Base-by-base conservation (phyloP, 2,329 filamentous ascomycete genomes). In the Magnaporthiopsis rhizophila region DNA sequence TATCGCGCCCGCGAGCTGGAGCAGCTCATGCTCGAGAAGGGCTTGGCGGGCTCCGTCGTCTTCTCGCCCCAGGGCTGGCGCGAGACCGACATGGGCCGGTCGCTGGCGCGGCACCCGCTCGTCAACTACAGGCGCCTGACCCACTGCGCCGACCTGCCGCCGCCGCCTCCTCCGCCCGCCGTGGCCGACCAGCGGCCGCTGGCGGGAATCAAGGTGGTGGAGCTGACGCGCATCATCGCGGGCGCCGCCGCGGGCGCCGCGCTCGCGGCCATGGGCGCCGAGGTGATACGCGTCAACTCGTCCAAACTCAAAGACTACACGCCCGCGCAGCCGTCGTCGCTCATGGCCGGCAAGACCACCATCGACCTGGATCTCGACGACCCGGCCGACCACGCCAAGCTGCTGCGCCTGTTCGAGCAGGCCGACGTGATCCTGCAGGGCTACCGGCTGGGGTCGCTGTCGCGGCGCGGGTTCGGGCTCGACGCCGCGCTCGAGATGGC, bases 341-440 rank as follows among this genome's bases (percentile, higher is more conserved):
- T 77, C 62, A 75, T 77, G 57, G 28, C 28, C 28, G 80, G 80
- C 24, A 82, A 82, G 69, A 75, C 76, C 62, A 80, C 77, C 1
- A 73, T 77, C 3, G 70, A 73, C 18, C 71, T 86, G 3, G 79
- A 86, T 67, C 77, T 85, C 38, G 73, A 77, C 4, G 67, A 74
- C 2, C 69, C 72, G 1, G 80, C 80, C 62, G 68, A 50, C n/a
- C n/a, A 3, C 34, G 59, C 32, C 8, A 26, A 11, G 21, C 36
- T 61, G 12, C 76, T 74, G 65, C 69, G 69, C 2, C 73, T 77
- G 11, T 70, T 83, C 0, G 69, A 73, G 1, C 71, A 75, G 11
- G 81, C 78, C 2, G 83, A 86, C 68, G 77, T 85, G 53, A 79
- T 85, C 65, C 71, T 85, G 30, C 79, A 84, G 65, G 82, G 83